Base-by-base conservation (phyloP, 2,329 filamentous ascomycete species). In the Hirsutella rhossiliensis region DNA sequence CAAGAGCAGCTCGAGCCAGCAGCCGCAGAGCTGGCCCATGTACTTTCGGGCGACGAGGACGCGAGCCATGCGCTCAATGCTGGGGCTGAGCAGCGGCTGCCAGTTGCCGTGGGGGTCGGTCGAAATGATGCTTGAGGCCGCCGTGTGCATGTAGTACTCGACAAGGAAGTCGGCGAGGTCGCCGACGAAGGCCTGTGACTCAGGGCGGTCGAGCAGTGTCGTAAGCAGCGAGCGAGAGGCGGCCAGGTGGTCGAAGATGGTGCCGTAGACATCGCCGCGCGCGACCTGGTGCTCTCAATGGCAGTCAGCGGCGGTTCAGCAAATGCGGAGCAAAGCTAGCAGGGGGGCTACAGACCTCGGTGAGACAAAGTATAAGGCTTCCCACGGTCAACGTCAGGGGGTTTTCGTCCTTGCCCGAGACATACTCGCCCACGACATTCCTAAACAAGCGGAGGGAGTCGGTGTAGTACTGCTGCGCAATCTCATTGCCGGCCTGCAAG, bases 71-170 rank as follows among this genome's bases (percentile, higher is more conserved):
- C 50, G 48, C 40, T 62, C 55, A 8, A 66, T 57, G 1, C 57
- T 51, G 0, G 54, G 54, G 38, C 55, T 61, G 12, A 64, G 51
- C 4, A 62, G 52, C 0, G 57, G 49, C n/a, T 61, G 55, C 0
- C 53, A 53, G 15, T 48, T 52, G 30, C 58, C 51, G n/a, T 55
- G 50, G 0, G 56, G 52, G 39, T 65, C 47, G 29, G 68, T 63
- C 0, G 68, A 68, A 38, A 72, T 67, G 62, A 71, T 69, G 50
- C 67, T 71, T 7, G 66, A 62, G 4, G 65, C 61, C 4, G 65
- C 62, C 39, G 67, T 69, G 52, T 72, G 68, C 46, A 67, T 62
- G 47, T 69, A 71, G 34, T 71, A 71, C 51, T 72, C 69, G 39
- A 70, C 61, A 3, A 72, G 60, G 41, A 71, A 71, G 27, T 68